Evolutionary conservation across 2,329 filamentous ascomycete species (phyloP), one percentile per base, ranked within the genome.

Genomic region (Xylaria arbuscula): DNA sequence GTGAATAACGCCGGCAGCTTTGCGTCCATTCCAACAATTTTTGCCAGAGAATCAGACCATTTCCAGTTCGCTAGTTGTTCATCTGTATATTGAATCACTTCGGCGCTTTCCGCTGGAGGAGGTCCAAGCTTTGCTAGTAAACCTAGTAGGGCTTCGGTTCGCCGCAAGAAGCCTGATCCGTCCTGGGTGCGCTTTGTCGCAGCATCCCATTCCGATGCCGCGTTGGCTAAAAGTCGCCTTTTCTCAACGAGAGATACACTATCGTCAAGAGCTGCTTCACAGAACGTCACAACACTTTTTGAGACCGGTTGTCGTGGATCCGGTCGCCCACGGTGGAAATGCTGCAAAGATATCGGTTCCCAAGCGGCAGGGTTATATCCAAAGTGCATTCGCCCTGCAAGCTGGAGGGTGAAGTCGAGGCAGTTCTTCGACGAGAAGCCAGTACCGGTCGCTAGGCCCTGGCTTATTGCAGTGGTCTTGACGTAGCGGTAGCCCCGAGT

Each of bases 401-500:
- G 62, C 15, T 65, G 62, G 22, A 65, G 17, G 17, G 42, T 42
- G n/a, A 65, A 65, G 62, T 65, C 62, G n/a, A 65, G 62, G 19
- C 55, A 60, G 11, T 65, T 40, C 55, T 65, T 65, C 55, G 62
- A 65, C 9, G 62, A 59, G 13, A 65, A 47, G 10, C 62, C 55
- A 11, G 62, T 65, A 17, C 62, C 62, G 10, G 62, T 45, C 0
- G 62, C 62, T 7, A 65, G 47, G 15, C 55, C 53, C n/a, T 65
- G 62, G 47, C 62, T 65, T 6, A 65, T 55, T 10, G 34, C 34
- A 11, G 47, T 40, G 45, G 54, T 65, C 50, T 65, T 60, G 15
- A 65, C 36, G 48, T 65, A 65, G 9, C 62, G 62, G 55, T 65
- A 65, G 19, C 62, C 62, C 24, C 62, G 62, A 22, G 62, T 65